Conservation (phyloP, 176 grass and related monocot genomes). For the Alopecurus myosuroides region DNA sequence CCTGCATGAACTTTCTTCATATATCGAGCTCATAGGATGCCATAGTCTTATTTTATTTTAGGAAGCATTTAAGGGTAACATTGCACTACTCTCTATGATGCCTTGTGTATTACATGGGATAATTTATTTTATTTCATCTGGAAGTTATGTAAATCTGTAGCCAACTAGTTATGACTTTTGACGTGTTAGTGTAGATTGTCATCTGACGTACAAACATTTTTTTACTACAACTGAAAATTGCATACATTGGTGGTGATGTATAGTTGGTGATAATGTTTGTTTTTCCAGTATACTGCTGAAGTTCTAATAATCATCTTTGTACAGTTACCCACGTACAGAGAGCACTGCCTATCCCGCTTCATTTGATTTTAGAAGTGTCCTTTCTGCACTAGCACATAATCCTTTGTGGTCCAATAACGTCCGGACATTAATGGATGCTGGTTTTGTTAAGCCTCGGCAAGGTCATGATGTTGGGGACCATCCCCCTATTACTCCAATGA, state of each 20-base stretch:
- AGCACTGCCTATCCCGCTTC: slow-evolving; percentile 87
- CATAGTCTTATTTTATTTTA: not conserved
- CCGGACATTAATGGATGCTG: slow-evolving; percentile 57
- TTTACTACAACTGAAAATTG: slow-evolving; percentile 4
- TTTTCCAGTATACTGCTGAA: not conserved
- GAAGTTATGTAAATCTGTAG: not conserved
- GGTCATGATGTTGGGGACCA: slow-evolving; percentile 95
- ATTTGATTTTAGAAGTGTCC: slow-evolving; percentile 85
- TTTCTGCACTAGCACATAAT: slow-evolving; percentile 59
- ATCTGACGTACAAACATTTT: not conserved
- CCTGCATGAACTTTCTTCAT: not conserved
- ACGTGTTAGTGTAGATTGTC: not conserved
- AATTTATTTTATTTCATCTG: not conserved
- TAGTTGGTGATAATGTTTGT: not conserved
- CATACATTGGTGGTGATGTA: not conserved
- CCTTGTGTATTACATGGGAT: not conserved
- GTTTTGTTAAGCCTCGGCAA: slow-evolving; percentile 69
- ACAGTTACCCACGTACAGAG: slow-evolving; percentile 96
- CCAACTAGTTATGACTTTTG: not conserved
- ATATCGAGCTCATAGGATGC: not conserved
- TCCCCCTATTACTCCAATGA: slow-evolving; percentile 94
- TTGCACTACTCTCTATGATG: slow-evolving; percentile 5
- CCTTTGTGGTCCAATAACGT: slow-evolving; percentile 79
- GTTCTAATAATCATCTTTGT: slow-evolving; percentile 29
- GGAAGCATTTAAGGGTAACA: not conserved